Conservation (phyloP, 2,329 filamentous ascomycete species). For the Penicillium paneum region DNA sequence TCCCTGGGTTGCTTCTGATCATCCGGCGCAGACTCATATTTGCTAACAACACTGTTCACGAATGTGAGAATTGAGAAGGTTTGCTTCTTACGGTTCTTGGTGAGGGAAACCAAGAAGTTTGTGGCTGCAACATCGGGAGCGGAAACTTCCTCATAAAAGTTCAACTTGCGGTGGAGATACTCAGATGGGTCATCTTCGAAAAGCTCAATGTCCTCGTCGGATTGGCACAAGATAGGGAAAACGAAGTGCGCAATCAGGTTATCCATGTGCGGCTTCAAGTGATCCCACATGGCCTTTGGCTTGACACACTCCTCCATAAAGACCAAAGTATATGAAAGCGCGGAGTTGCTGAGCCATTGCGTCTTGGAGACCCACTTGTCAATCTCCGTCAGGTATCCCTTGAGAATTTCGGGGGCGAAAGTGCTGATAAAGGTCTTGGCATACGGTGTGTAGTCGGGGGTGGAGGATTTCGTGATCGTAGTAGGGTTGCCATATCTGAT, state of each 20-base stretch:
- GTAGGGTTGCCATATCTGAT: constrained; percentile 92
- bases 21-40: constrained; percentile 79
- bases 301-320: constrained; percentile 97
- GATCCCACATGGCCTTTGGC: constrained; percentile 93
- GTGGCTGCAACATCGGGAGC: constrained; percentile 93
- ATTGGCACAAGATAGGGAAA: constrained; percentile 91
- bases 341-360: constrained; percentile 90
- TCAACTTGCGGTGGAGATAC: constrained; percentile 94
- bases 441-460: constrained; percentile 73
- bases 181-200: constrained; percentile 94
- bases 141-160: constrained; percentile 96
- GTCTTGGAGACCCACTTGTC: constrained; percentile 97
- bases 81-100: constrained; percentile 91
- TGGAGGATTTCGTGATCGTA: constrained; percentile 69
- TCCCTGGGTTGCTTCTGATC: constrained; percentile 90
- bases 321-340: constrained; percentile 86
- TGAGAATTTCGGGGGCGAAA: constrained; percentile 93
- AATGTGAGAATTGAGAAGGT: constrained; percentile 93
- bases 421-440: constrained; percentile 87
- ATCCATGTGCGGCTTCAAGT: constrained; percentile 88
- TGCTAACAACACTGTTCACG: constrained; percentile 90
- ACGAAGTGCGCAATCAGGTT: constrained; percentile 91
- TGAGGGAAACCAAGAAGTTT: constrained; percentile 92
- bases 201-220: constrained; percentile 85
- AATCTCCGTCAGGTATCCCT: constrained; percentile 89